phyloP scores from a whole-genome alignment of 257 asterid species.

The Solanum appendiculatum region DNA sequence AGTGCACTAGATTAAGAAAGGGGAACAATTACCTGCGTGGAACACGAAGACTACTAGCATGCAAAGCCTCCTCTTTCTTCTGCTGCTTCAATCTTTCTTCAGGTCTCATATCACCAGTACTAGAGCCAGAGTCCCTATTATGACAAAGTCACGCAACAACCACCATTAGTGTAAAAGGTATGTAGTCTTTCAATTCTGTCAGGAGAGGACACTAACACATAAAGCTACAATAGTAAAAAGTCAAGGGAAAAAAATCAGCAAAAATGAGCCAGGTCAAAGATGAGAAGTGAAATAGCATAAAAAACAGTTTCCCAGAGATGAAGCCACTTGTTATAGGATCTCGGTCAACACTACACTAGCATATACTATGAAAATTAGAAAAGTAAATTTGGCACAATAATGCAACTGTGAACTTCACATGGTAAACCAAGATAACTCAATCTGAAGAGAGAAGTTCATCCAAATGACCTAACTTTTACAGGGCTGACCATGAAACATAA shows the following conservation, averaged over 20 bases:
- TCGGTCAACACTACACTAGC: neutral
- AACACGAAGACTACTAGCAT: constrained; percentile 88
- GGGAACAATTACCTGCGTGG: constrained; percentile 65
- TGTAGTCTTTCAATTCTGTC: neutral
- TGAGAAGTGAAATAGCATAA: neutral
- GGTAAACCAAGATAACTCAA: neutral
- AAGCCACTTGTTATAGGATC: neutral
- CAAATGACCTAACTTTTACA: neutral
- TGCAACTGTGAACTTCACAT: neutral
- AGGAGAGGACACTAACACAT: neutral
- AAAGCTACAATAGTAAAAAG: neutral
- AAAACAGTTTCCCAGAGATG: neutral
- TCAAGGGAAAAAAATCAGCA: neutral
- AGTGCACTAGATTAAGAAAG: neutral
- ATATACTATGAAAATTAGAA: neutral
- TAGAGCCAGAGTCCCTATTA: constrained; percentile 62
- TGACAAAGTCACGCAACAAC: neutral
- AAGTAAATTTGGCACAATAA: neutral
- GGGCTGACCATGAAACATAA: neutral
- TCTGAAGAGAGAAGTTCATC: neutral
- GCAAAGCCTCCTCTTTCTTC: constrained; percentile 82
- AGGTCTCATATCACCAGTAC: constrained; percentile 38
- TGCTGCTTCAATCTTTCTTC: constrained; percentile 60
- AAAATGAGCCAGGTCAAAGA: neutral
- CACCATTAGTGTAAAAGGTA: neutral